These are phyloP conservation scores for Lizanozyma gosingica DNA, from an alignment of 1,139 yeast species.

Conservation along the genomic window DNA sequence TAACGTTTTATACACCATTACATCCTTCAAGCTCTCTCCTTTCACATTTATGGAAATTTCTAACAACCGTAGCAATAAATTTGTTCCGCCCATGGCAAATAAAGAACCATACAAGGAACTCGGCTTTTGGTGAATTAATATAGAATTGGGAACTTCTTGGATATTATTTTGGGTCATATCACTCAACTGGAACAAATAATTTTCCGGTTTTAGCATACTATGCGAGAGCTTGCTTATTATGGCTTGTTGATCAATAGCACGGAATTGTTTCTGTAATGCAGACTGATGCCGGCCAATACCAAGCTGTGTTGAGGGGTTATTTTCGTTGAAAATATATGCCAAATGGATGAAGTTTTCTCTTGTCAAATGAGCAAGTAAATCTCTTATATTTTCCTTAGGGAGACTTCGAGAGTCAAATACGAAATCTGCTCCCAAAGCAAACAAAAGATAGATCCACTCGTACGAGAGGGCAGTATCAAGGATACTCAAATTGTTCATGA, in stretches of 20 bases:
- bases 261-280: background rate
- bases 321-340: slow-evolving; percentile 16
- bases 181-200: slow-evolving; percentile 1
- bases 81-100: slow-evolving; percentile 30
- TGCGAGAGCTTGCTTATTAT: background rate
- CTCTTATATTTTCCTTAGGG: slow-evolving; percentile 19
- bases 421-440: slow-evolving; percentile 29
- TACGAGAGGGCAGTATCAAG: slow-evolving; percentile 19
- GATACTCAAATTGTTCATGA: slow-evolving; percentile 25
- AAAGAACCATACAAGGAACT: slow-evolving; percentile 23
- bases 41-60: slow-evolving; percentile 18
- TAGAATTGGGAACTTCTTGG: slow-evolving; percentile 8
- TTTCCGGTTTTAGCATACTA: background rate
- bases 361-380: slow-evolving; percentile 23
- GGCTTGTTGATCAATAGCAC: background rate
- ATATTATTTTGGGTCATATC: slow-evolving; percentile 7
- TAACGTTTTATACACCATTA: slow-evolving; percentile 16
- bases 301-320: slow-evolving; percentile 6
- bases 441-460: slow-evolving; percentile 33
- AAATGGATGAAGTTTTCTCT: slow-evolving; percentile 17
- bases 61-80: slow-evolving; percentile 21
- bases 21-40: slow-evolving; percentile 10
- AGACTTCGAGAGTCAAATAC: slow-evolving; percentile 32
- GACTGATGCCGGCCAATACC: slow-evolving; percentile 2
- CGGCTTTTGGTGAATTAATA: slow-evolving; percentile 15